phyloP scores from a whole-genome alignment of 2,329 filamentous ascomycete genomes.

The Ramichloridium luteum region DNA sequence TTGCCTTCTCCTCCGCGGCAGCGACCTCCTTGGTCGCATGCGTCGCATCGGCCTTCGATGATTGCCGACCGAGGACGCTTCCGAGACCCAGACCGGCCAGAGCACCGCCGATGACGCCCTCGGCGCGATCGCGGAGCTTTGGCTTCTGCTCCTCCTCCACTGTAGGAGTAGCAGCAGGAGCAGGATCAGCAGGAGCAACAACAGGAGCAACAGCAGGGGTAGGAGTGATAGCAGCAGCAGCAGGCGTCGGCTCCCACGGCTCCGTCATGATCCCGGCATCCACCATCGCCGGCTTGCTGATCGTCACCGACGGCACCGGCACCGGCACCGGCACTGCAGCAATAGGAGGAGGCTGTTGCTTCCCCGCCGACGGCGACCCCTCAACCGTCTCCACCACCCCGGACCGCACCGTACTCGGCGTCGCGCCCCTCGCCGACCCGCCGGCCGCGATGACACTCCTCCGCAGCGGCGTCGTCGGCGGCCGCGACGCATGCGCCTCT shows the following conservation, averaged over 20 bases:
- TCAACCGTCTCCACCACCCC: too few species aligned
- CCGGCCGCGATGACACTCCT: not conserved
- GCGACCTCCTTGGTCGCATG: conserved; percentile 3
- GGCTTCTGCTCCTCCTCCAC: conserved; percentile 4
- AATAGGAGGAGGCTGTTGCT: conserved; percentile 2
- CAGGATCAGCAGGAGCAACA: too few species aligned
- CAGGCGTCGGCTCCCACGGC: conserved; percentile 35
- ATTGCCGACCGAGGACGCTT: conserved; percentile 11
- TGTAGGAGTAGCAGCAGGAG: not conserved
- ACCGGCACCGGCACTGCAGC: conserved; percentile 1
- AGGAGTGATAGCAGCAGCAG: too few species aligned
- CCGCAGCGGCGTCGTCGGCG: conserved; percentile 11
- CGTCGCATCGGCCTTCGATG: conserved; percentile 6
- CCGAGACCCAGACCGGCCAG: conserved; percentile 26
- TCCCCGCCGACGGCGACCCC: not conserved
- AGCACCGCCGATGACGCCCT: conserved; percentile 21
- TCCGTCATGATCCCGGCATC: conserved; percentile 54
- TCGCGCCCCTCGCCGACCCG: not conserved
- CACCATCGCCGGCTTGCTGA: conserved; percentile 39
- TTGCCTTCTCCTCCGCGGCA: conserved; percentile 1
- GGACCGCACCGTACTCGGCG: not conserved
- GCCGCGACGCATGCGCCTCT: too few species aligned
- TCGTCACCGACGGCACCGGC: too few species aligned
- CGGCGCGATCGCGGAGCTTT: conserved; percentile 14
- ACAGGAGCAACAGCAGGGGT: too few species aligned